A percentile compares a stretch with the other conserved stretches of the same genome.
phyloP scores from a whole-genome alignment of 2,329 filamentous ascomycete genomes.

The Cadophora luteo-olivacea region DNA sequence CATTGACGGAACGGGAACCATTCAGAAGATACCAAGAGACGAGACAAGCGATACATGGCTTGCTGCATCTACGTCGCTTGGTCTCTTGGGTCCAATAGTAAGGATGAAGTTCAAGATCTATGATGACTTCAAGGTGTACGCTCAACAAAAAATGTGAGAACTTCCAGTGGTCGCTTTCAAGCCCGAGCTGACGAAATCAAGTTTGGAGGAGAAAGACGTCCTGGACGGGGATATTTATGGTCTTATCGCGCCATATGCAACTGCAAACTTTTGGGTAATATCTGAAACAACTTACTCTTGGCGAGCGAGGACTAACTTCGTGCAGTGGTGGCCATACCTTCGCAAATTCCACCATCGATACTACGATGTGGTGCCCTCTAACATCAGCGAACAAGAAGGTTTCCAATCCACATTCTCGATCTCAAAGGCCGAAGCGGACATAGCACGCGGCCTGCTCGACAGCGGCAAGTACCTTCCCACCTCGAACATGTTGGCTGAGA shows the following conservation, averaged over 20 bases:
- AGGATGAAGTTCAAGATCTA: conserved; percentile 33
- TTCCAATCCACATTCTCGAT: conserved; percentile 35
- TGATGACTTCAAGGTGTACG: conserved; percentile 29
- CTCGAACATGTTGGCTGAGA: conserved; percentile 33
- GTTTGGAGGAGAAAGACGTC: conserved; percentile 29
- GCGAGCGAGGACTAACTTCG: not conserved
- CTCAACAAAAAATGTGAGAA: conserved; percentile 27
- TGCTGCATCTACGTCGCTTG: conserved; percentile 32
- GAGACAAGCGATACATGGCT: conserved; percentile 32
- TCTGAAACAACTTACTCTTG: not conserved
- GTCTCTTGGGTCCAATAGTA: conserved; percentile 30
- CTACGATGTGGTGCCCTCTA: conserved; percentile 32
- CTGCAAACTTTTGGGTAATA: conserved; percentile 29
- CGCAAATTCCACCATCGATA: conserved; percentile 33
- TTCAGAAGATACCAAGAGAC: conserved; percentile 27
- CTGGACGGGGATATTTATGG: conserved; percentile 32
- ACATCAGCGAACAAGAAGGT: conserved; percentile 24
- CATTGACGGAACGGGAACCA: conserved; percentile 29
- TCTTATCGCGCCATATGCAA: conserved; percentile 32
- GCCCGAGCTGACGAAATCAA: not conserved
- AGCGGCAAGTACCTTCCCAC: conserved; percentile 30
- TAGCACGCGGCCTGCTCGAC: conserved; percentile 28
- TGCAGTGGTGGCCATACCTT: conserved; percentile 32
- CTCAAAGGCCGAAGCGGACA: conserved; percentile 28
- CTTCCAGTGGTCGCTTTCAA: not conserved